Evolutionary conservation across 2,329 filamentous ascomycete species (phyloP).

Genomic region (Gyromitra esculenta): DNA sequence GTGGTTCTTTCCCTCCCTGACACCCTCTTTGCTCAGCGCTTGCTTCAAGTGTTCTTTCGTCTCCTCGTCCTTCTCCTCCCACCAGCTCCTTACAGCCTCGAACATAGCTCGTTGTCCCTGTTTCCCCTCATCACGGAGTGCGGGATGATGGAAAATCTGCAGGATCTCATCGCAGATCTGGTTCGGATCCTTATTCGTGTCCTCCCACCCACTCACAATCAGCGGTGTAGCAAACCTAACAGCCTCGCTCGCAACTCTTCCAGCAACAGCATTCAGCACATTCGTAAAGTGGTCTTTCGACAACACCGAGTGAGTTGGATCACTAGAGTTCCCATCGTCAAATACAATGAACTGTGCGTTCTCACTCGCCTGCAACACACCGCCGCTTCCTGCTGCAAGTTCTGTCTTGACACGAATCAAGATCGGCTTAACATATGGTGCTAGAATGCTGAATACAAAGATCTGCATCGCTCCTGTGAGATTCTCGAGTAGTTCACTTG

Average conservation of each 20-base stretch:
- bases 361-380: conserved; percentile 82
- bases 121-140: conserved; percentile 73
- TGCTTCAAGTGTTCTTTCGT: conserved; percentile 55
- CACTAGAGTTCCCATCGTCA: conserved; percentile 75
- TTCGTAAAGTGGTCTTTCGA: conserved; percentile 96
- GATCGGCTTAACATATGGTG: conserved; percentile 85
- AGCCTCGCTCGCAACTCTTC: conserved; percentile 79
- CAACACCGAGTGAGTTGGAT: conserved; percentile 94
- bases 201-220: conserved; percentile 91
- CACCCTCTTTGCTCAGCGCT: conserved; percentile 60
- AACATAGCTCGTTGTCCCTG: conserved; percentile 89
- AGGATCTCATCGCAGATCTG: conserved; percentile 85
- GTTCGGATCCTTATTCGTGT: conserved; percentile 80
- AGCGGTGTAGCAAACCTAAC: conserved; percentile 86
- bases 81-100: conserved; percentile 83
- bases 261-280: conserved; percentile 85
- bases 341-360: conserved; percentile 88
- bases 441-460: conserved; percentile 89
- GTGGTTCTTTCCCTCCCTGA: conserved; percentile 84
- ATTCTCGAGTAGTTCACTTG: conserved; percentile 86
- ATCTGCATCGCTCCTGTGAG: conserved; percentile 91
- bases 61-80: conserved; percentile 67
- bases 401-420: conserved; percentile 87
- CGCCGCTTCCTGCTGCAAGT: conserved; percentile 82
- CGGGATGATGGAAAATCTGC: conserved; percentile 89